phyloP scores from a whole-genome alignment of 768 basidiomycete genomes.

The Naganishia vaughanmartiniae region DNA sequence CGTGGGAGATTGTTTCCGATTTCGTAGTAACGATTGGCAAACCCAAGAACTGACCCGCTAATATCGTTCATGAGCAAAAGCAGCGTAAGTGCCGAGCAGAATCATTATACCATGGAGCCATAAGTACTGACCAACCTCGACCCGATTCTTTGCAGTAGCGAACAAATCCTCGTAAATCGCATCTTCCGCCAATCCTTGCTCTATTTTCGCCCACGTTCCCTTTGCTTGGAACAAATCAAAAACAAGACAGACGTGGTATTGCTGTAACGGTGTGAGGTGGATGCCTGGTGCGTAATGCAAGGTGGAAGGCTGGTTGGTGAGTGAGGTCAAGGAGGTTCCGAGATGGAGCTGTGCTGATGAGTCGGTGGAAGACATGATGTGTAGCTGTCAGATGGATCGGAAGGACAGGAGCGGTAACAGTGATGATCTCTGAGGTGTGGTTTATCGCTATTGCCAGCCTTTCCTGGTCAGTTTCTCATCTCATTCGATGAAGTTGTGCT shows the following conservation, averaged over 20 bases:
- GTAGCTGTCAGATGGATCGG: background rate
- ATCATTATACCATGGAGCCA: background rate
- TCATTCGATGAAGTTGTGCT: too few relatives aligned
- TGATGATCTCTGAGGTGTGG: too few relatives aligned
- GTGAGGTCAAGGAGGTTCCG: constrained; percentile 5
- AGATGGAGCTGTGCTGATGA: background rate
- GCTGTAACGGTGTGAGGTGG: constrained; percentile 36
- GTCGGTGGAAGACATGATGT: constrained; percentile 5
- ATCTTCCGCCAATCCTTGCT: constrained; percentile 44
- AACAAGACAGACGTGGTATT: constrained; percentile 42
- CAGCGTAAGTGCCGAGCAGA: background rate
- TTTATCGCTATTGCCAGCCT: too few relatives aligned
- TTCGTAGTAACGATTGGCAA: constrained; percentile 41
- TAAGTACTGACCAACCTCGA: constrained; percentile 49
- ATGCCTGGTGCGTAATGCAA: constrained; percentile 35
- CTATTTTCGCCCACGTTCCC: constrained; percentile 45
- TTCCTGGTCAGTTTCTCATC: too few relatives aligned
- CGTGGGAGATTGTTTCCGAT: constrained; percentile 39
- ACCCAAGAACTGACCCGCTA: constrained; percentile 49
- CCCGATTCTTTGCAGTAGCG: constrained; percentile 41
- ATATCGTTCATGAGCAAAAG: background rate
- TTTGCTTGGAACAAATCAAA: constrained; percentile 49
- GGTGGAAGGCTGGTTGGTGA: constrained; percentile 35
- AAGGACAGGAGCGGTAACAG: background rate
- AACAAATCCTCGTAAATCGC: constrained; percentile 49